phyloP scores from a whole-genome alignment of 257 asterid genomes.

The Solanum neorickii region DNA sequence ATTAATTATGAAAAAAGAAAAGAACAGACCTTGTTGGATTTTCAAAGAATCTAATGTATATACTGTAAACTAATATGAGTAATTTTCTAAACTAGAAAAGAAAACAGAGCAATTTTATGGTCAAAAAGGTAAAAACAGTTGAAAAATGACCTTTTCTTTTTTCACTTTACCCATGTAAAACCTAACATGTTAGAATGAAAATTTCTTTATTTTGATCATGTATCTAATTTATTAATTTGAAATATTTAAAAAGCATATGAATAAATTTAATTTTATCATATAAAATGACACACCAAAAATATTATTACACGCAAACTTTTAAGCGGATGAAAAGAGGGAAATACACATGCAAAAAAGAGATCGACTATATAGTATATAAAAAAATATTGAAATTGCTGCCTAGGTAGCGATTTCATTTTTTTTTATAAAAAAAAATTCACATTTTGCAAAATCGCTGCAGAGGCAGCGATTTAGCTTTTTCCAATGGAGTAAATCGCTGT shows the following conservation, averaged over 20 bases:
- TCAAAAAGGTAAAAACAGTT: not conserved
- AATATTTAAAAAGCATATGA: not conserved
- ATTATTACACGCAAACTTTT: not conserved
- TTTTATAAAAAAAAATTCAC: too few species aligned
- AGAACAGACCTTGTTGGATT: not conserved
- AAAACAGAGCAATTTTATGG: not conserved
- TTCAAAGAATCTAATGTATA: not conserved
- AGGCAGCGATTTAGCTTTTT: too few species aligned
- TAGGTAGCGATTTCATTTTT: too few species aligned
- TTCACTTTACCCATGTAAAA: not conserved
- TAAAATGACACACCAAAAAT: fast-evolving
- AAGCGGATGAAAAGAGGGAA: not conserved
- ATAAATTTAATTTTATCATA: not conserved
- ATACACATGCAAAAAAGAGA: not conserved
- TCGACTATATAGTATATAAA: too few species aligned
- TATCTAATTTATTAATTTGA: not conserved
- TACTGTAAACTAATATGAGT: not conserved
- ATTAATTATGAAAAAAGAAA: too few species aligned
- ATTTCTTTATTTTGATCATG: not conserved
- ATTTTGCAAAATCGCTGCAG: too few species aligned
- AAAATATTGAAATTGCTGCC: too few species aligned
- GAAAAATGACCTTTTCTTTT: not conserved
- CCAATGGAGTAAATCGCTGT: too few species aligned
- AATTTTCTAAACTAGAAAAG: not conserved
- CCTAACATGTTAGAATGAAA: not conserved